Percentiles rank a stretch among this genome's conserved stretches.
These are phyloP conservation scores for Periconia sp. DNA, from an alignment of 2,329 filamentous ascomycete species.

Conservation along the genomic window DNA sequence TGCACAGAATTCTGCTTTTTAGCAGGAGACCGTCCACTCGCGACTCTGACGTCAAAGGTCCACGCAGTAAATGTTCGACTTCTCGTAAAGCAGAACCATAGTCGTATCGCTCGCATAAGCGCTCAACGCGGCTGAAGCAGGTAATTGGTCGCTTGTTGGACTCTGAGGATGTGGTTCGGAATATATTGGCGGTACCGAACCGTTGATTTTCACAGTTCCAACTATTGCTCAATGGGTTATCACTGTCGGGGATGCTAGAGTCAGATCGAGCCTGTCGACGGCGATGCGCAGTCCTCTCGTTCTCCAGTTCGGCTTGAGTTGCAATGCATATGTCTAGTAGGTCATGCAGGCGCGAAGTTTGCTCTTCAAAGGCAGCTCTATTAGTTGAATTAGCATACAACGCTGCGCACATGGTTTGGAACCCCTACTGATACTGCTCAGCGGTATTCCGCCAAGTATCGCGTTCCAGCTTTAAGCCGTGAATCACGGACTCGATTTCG, in stretches of 20 bases:
- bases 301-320: conserved; percentile 36
- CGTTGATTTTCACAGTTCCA: background rate
- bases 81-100: conserved; percentile 26
- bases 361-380: conserved; percentile 24
- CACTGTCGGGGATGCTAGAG: background rate
- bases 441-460: conserved; percentile 35
- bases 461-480: conserved; percentile 28
- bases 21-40: conserved; percentile 32
- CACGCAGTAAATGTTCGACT: conserved; percentile 26
- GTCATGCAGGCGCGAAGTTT: conserved; percentile 23
- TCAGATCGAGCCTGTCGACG: conserved; percentile 8
- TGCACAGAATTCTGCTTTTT: conserved; percentile 29
- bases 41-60: conserved; percentile 25
- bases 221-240: background rate
- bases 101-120: conserved; percentile 18
- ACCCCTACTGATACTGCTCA: conserved; percentile 20
- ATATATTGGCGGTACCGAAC: conserved; percentile 19
- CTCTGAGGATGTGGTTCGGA: conserved; percentile 3
- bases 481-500: conserved; percentile 18
- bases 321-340: conserved; percentile 32
- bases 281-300: conserved; percentile 24
- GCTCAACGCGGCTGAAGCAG: conserved; percentile 21
- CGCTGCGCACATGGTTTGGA: background rate
- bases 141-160: conserved; percentile 14
- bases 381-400: background rate